A percentile compares a stretch with the other conserved stretches of the same genome.
Evolutionary conservation across 352 stramenopile species (phyloP).

Genomic region (Achlya hypogyna): DNA sequence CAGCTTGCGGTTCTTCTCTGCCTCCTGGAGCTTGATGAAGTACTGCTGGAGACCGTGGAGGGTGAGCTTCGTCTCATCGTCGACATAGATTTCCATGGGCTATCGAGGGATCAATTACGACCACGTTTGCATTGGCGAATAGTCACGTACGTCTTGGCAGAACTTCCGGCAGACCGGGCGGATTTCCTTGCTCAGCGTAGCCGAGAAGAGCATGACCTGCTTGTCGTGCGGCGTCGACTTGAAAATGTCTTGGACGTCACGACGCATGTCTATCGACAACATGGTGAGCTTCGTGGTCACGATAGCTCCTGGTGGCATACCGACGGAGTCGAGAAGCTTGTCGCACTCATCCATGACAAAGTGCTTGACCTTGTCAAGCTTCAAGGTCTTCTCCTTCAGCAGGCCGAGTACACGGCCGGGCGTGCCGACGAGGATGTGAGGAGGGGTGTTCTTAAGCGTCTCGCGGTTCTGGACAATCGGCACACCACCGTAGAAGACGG

Average conservation of each 20-base stretch:
- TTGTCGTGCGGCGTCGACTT: slow-evolving; percentile 98
- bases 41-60: slow-evolving; percentile 99
- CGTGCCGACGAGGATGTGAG: slow-evolving; percentile 97
- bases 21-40: slow-evolving; percentile 98
- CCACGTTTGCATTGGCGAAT: slow-evolving; percentile 4
- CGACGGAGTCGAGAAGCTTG: slow-evolving; percentile 97
- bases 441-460: slow-evolving; percentile 93
- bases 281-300: not conserved
- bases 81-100: slow-evolving; percentile 99
- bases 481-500: slow-evolving; percentile 96
- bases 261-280: slow-evolving; percentile 89
- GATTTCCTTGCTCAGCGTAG: slow-evolving; percentile 98
- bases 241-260: slow-evolving; percentile 99
- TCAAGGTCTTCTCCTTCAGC: slow-evolving; percentile 92
- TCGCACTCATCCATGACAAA: slow-evolving; percentile 99
- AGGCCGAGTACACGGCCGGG: slow-evolving; percentile 90
- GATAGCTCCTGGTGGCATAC: slow-evolving; percentile 26
- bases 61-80: slow-evolving; percentile 99
- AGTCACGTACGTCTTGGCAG: slow-evolving; percentile 91
- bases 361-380: slow-evolving; percentile 98
- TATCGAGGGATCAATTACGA: slow-evolving; percentile 23
- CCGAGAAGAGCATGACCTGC: slow-evolving; percentile 99
- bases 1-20: slow-evolving; percentile 99
- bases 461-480: slow-evolving; percentile 93
- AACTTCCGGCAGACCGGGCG: slow-evolving; percentile 99